phyloP scores from a whole-genome alignment of 129 eudicot species.

The Chrysanthemum makinoi region DNA sequence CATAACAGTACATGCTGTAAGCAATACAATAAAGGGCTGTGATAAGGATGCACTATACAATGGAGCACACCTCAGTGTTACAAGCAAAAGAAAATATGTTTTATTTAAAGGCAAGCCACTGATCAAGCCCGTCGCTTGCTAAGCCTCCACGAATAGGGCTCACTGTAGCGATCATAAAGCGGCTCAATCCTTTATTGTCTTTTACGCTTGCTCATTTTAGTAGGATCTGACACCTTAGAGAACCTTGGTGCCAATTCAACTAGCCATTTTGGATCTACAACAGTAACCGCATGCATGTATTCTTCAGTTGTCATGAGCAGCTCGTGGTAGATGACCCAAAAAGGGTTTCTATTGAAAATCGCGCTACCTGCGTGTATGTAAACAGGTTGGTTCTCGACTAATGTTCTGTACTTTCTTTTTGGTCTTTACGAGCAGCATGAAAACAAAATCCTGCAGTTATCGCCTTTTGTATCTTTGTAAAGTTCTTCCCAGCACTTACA shows the following conservation, averaged over 20 bases:
- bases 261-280: conserved; percentile 52
- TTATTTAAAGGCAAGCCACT: not conserved
- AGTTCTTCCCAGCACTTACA: conserved; percentile 49
- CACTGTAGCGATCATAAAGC: conserved; percentile 73
- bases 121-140: conserved; percentile 77
- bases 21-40: no score
- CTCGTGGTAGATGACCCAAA: conserved; percentile 55
- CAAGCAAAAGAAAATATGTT: not conserved
- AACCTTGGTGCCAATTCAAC: conserved; percentile 63
- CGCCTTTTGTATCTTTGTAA: conserved; percentile 41
- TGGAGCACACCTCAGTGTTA: no score
- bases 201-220: conserved; percentile 81
- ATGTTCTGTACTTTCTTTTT: conserved; percentile 36
- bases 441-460: conserved; percentile 50
- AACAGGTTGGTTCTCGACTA: conserved; percentile 41
- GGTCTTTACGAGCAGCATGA: conserved; percentile 42
- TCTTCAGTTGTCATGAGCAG: conserved; percentile 53
- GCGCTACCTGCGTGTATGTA: conserved; percentile 49
- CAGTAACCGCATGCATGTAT: conserved; percentile 49
- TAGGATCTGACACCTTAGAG: conserved; percentile 76
- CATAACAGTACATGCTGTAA: no score
- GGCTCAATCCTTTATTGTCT: conserved; percentile 90
- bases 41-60: not conserved
- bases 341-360: conserved; percentile 21
- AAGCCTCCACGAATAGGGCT: conserved; percentile 90